Base-by-base conservation (phyloP, 805 yeast genomes). In the Novakomyces olei region DNA sequence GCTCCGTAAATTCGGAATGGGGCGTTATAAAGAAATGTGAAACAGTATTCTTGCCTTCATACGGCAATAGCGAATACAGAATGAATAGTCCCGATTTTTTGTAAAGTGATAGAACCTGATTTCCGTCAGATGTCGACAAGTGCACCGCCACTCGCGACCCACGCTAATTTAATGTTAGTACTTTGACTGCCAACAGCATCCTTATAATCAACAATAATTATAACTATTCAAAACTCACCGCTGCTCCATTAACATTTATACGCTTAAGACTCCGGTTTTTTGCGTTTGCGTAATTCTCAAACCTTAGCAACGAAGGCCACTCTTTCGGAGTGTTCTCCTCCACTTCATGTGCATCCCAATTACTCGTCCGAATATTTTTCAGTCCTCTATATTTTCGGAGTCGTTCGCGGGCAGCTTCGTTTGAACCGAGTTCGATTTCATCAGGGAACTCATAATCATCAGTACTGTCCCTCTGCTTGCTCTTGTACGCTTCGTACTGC, bases 361-460 rank as follows among this genome's bases (percentile, higher is more conserved):
- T 63, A 41, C 88, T 70, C 37, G 72, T 69, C 33, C 75, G 70
- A 39, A 91, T 54, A 24, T 77, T 76, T 51, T 79, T 78, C 41
- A 83, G 65, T 37, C 96, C 96, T 51, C 95, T 66, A 53, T 80
- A 85, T 39, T 81, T 67, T 19, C 61, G 54, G 36, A 88, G 60
- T 40, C 79, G 65, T 40, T 81, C 80, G 44, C 65, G 65, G 6
- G 78, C 96, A 4, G 75, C 63, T 41, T 67, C 83, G 4, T 53
- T 48, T 19, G 95, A 95, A 29, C 62, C 65, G 27, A 88, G 56
- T 50, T 88, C 96, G 35, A 85, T 55, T 55, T 88, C 98, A 54
- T 88, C 99, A 0, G 96, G 96, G 60, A 81, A 88, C 44, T 83
- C 93, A 23, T 69, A 63, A 49, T 80, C 95, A 12, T 41, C 44